Evolutionary conservation across 2,329 filamentous ascomycete genomes (phyloP).

Genomic region (Colletotrichum tropicicola): DNA sequence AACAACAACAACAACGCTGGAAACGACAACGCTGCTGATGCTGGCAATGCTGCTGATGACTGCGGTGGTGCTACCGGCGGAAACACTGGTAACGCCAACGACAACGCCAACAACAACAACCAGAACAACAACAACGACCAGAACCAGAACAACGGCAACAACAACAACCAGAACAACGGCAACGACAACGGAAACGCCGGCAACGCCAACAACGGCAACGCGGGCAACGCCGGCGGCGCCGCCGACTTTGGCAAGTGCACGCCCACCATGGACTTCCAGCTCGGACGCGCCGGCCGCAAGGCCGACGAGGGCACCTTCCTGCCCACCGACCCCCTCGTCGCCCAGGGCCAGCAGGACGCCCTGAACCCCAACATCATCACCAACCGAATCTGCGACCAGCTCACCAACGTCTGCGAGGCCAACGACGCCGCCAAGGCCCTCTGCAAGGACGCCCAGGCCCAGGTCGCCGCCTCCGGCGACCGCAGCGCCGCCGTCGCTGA

Average conservation of each 20-base stretch:
- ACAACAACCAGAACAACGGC: slow-evolving; percentile 27
- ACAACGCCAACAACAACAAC: slow-evolving; percentile 38
- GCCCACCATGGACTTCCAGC: slow-evolving; percentile 65
- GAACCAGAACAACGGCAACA: slow-evolving; percentile 5
- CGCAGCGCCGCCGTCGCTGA: slow-evolving; percentile 57
- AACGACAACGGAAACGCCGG: slow-evolving; percentile 10
- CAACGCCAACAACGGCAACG: slow-evolving; percentile 35
- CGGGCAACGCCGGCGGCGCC: slow-evolving; percentile 40
- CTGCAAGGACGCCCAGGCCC: slow-evolving; percentile 57
- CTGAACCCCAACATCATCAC: slow-evolving; percentile 73
- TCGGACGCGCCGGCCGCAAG: slow-evolving; percentile 59
- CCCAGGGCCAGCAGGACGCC: slow-evolving; percentile 64
- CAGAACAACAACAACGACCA: slow-evolving; percentile 24
- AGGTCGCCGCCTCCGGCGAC: slow-evolving; percentile 59
- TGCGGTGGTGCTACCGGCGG: not conserved
- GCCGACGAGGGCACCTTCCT: slow-evolving; percentile 66
- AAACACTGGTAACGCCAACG: slow-evolving; percentile 30
- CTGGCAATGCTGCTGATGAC: slow-evolving; percentile 23
- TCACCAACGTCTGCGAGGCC: slow-evolving; percentile 67
- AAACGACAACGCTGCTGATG: slow-evolving; percentile 14
- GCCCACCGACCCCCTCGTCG: slow-evolving; percentile 62
- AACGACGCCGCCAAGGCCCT: slow-evolving; percentile 61
- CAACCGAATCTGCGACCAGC: slow-evolving; percentile 68
- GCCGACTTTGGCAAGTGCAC: slow-evolving; percentile 59
- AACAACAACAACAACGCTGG: slow-evolving; percentile 35